These are phyloP conservation scores for Aspergillus unguis DNA, from an alignment of 2,329 filamentous ascomycete species.

Conservation along the genomic window DNA sequence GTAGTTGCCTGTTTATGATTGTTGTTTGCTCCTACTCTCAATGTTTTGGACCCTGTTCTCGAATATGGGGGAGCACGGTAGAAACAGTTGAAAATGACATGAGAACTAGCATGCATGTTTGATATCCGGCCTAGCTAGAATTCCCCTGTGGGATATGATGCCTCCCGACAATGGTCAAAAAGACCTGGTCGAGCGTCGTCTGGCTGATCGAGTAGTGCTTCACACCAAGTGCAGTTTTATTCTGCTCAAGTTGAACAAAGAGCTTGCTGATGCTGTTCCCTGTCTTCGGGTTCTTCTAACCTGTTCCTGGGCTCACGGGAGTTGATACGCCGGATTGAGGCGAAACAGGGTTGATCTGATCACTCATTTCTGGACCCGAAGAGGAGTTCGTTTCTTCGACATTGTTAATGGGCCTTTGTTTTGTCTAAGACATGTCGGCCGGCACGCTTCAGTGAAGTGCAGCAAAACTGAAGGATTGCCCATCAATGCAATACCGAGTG, in stretches of 20 bases:
- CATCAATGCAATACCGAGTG: constrained; percentile 84
- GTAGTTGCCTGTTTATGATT: too few relatives aligned
- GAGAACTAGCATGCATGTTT: neutral
- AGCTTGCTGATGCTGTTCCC: constrained; percentile 50
- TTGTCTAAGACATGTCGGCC: constrained; percentile 20
- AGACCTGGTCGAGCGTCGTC: constrained; percentile 87
- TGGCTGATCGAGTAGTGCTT: constrained; percentile 85
- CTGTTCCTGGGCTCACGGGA: neutral
- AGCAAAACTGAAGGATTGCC: constrained; percentile 84
- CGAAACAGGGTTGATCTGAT: neutral
- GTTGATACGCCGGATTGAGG: neutral
- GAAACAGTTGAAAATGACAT: too few relatives aligned
- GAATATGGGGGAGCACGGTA: neutral
- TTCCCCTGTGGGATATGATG: constrained; percentile 74
- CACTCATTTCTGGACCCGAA: neutral
- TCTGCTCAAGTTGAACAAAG: constrained; percentile 69
- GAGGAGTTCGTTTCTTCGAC: neutral
- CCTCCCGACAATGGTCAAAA: constrained; percentile 76
- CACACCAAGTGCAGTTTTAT: constrained; percentile 65
- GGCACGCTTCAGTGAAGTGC: constrained; percentile 78
- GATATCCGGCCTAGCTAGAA: neutral
- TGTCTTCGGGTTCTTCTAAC: neutral
- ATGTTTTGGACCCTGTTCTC: neutral
- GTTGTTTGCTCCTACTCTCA: too few relatives aligned
- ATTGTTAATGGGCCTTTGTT: neutral